A percentile compares a stretch with the other conserved stretches of the same genome.
These are phyloP conservation scores for Sistotremastrum suecicum DNA, from an alignment of 768 basidiomycete genomes.

Conservation along the genomic window DNA sequence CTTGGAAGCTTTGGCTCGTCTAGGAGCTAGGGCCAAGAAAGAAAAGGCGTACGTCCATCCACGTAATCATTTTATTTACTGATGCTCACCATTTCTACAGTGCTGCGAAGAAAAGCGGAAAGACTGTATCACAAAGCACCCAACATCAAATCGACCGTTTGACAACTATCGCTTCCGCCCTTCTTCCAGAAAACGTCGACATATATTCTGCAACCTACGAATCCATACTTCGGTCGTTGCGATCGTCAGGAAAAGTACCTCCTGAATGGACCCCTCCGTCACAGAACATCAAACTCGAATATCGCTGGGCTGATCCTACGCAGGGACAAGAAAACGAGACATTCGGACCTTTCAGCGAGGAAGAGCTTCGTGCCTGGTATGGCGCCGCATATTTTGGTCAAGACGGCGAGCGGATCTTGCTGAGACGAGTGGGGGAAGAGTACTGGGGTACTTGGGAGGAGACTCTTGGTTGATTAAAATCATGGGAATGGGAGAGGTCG, in stretches of 20 bases:
- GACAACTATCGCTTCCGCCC: slow-evolving; percentile 75
- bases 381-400: slow-evolving; percentile 71
- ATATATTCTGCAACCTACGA: slow-evolving; percentile 81
- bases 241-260: slow-evolving; percentile 56
- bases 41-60: slow-evolving; percentile 15
- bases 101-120: neutral
- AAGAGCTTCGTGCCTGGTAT: slow-evolving; percentile 71
- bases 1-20: slow-evolving; percentile 73
- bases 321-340: slow-evolving; percentile 30
- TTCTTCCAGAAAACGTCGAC: slow-evolving; percentile 79
- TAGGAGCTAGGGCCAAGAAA: slow-evolving; percentile 59
- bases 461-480: slow-evolving; percentile 29
- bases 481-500: too few species aligned
- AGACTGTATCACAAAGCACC: slow-evolving; percentile 2
- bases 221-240: slow-evolving; percentile 63
- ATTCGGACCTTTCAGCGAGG: slow-evolving; percentile 72
- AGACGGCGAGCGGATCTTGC: slow-evolving; percentile 62
- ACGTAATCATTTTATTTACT: slow-evolving; percentile 7
- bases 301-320: slow-evolving; percentile 56
- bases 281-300: slow-evolving; percentile 66
- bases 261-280: slow-evolving; percentile 62
- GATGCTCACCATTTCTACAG: neutral
- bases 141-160: slow-evolving; percentile 45
- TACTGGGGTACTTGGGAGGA: slow-evolving; percentile 61
- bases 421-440: slow-evolving; percentile 51